A percentile compares a stretch with the other conserved stretches of the same genome.
phyloP scores from a whole-genome alignment of 2,329 filamentous ascomycete species.

The Aspergillus novofumigatus region DNA sequence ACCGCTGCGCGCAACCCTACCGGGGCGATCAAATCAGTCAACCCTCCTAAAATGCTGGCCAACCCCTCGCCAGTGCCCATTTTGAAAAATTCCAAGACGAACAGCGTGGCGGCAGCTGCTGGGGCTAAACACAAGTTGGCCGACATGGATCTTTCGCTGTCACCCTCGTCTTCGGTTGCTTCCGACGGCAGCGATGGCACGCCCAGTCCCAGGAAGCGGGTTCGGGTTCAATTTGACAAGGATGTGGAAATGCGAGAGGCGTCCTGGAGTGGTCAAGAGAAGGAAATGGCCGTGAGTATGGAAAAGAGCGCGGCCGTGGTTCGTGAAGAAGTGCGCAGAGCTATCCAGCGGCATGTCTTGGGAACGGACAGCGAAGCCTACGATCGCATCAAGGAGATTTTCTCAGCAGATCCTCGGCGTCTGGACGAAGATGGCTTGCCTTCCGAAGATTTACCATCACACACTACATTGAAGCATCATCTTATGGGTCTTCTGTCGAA shows the following conservation, averaged over 20 bases:
- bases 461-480: constrained; percentile 53
- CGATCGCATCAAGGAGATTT: constrained; percentile 52
- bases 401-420: constrained; percentile 45
- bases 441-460: constrained; percentile 46
- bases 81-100: constrained; percentile 32
- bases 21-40: constrained; percentile 20
- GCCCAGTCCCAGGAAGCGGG: constrained; percentile 37
- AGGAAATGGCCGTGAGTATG: constrained; percentile 24
- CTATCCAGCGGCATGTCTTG: constrained; percentile 50
- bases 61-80: constrained; percentile 33
- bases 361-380: constrained; percentile 54
- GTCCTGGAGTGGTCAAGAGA: constrained; percentile 37
- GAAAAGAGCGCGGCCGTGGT: constrained; percentile 56
- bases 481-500: constrained; percentile 56
- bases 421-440: constrained; percentile 28
- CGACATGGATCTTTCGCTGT: constrained; percentile 31
- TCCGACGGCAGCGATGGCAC: constrained; percentile 22
- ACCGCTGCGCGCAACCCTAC: constrained; percentile 25
- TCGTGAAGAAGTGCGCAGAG: constrained; percentile 58
- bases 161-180: constrained; percentile 26
- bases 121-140: constrained; percentile 37
- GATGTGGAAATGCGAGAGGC: constrained; percentile 30
- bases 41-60: constrained; percentile 29
- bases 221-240: constrained; percentile 41
- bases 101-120: constrained; percentile 12